A percentile compares a stretch with the other conserved stretches of the same genome.
phyloP scores from a whole-genome alignment of 2,329 filamentous ascomycete genomes.

The Orbilia quercus region DNA sequence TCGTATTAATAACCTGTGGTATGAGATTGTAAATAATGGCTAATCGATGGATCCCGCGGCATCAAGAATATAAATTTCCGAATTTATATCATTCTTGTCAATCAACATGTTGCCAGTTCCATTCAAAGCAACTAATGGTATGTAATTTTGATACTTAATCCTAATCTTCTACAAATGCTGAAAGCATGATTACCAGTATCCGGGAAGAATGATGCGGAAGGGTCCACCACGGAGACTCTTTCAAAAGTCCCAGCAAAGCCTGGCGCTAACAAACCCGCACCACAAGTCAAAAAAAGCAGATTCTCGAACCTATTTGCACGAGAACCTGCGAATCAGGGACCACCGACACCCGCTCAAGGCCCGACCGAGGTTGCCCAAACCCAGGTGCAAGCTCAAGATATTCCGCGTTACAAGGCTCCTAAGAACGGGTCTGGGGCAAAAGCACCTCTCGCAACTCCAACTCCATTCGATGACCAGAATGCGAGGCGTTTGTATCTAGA shows the following conservation, averaged over 20 bases:
- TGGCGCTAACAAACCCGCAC: neutral
- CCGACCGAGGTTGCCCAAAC: conserved; percentile 1
- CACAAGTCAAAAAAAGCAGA: conserved; percentile 27
- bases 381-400: conserved; percentile 6
- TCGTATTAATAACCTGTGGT: neutral
- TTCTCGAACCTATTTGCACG: conserved; percentile 36
- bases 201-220: conserved; percentile 8
- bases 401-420: conserved; percentile 37
- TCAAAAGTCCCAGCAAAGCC: neutral
- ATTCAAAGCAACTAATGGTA: conserved; percentile 22
- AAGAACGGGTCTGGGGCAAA: conserved; percentile 32
- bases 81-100: neutral
- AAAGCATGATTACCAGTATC: conserved; percentile 6
- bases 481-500: conserved; percentile 44
- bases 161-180: neutral
- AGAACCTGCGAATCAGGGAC: conserved; percentile 3
- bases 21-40: neutral
- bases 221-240: neutral
- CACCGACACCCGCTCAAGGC: neutral
- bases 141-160: neutral
- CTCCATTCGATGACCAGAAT: conserved; percentile 8
- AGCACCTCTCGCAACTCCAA: conserved; percentile 17
- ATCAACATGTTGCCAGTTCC: conserved; percentile 26
- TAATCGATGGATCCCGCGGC: neutral
- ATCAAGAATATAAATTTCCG: conserved; percentile 24